A percentile compares a stretch with the other conserved stretches of the same genome.
Conservation (phyloP, 495 filamentous ascomycete genomes). For the Hypoxylon fragiforme region DNA sequence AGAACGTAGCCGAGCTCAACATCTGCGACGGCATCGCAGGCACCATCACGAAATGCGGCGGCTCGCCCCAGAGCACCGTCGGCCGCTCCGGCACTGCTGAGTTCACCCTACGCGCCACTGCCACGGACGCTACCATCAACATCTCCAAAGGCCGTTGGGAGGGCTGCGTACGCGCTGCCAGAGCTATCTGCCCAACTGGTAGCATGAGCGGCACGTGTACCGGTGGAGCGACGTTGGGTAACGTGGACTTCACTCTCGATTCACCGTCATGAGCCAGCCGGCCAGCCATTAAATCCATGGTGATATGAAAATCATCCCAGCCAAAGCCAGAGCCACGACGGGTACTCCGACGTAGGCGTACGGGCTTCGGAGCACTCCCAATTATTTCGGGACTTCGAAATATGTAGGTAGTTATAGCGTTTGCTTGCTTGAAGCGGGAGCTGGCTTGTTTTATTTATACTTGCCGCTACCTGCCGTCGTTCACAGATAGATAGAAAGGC, state of each 20-base stretch:
- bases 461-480: no score
- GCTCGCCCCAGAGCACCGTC: conserved; percentile 41
- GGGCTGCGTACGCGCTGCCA: conserved; percentile 52
- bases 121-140: conserved; percentile 48
- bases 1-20: conserved; percentile 55
- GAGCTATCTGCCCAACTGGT: conserved; percentile 52
- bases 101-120: conserved; percentile 47
- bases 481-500: no score
- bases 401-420: not conserved
- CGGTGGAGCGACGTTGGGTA: conserved; percentile 51
- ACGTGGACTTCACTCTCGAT: conserved; percentile 52
- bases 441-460: no score
- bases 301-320: not conserved
- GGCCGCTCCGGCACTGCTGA: conserved; percentile 51
- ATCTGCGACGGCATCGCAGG: conserved; percentile 59
- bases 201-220: conserved; percentile 50
- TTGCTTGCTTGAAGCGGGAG: not conserved
- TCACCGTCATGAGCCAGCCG: conserved; percentile 35
- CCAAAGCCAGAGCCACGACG: no score
- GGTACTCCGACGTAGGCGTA: no score
- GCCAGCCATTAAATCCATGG: no score
- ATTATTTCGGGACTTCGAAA: no score
- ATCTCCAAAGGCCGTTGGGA: conserved; percentile 57
- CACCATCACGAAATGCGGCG: conserved; percentile 47
- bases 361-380: no score